A percentile compares a stretch with the other conserved stretches of the same genome.
phyloP scores from a whole-genome alignment of 495 filamentous ascomycete species.

The Penicillium robsamsonii region DNA sequence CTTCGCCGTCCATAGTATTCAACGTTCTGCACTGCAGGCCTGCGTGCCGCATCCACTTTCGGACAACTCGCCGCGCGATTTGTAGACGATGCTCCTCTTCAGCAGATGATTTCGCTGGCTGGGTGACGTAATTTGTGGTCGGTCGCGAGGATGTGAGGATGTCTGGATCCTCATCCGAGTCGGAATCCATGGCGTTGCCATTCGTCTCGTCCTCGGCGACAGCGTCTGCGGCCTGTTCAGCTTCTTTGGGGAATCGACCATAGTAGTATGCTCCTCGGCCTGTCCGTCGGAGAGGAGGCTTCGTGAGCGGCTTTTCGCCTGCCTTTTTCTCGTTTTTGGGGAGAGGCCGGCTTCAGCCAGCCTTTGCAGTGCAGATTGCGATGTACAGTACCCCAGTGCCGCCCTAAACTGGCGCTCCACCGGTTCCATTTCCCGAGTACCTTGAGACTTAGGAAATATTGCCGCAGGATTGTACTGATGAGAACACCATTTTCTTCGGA shows the following conservation, averaged over 20 bases:
- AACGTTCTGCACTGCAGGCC: constrained; percentile 48
- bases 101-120: constrained; percentile 34
- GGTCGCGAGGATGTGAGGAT: constrained; percentile 37
- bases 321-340: constrained; percentile 31
- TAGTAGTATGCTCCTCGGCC: constrained; percentile 35
- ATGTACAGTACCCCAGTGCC: constrained; percentile 63
- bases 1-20: constrained; percentile 46
- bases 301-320: constrained; percentile 8
- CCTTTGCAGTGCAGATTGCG: constrained; percentile 47
- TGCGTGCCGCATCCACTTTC: constrained; percentile 73
- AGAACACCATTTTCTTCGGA: constrained; percentile 82
- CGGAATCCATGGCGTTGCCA: constrained; percentile 43
- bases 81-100: constrained; percentile 42
- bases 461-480: constrained; percentile 78
- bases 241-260: constrained; percentile 44
- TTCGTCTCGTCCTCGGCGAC: constrained; percentile 23
- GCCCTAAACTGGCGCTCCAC: constrained; percentile 56
- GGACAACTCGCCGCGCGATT: constrained; percentile 59
- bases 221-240: constrained; percentile 32
- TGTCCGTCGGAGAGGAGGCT: constrained; percentile 30
- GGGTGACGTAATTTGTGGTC: constrained; percentile 42
- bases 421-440: constrained; percentile 71
- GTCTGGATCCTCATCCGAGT: constrained; percentile 46
- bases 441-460: constrained; percentile 84
- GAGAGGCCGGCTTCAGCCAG: constrained; percentile 36